phyloP scores from a whole-genome alignment of 2,329 filamentous ascomycete genomes.

The Pyrenophora seminiperda region DNA sequence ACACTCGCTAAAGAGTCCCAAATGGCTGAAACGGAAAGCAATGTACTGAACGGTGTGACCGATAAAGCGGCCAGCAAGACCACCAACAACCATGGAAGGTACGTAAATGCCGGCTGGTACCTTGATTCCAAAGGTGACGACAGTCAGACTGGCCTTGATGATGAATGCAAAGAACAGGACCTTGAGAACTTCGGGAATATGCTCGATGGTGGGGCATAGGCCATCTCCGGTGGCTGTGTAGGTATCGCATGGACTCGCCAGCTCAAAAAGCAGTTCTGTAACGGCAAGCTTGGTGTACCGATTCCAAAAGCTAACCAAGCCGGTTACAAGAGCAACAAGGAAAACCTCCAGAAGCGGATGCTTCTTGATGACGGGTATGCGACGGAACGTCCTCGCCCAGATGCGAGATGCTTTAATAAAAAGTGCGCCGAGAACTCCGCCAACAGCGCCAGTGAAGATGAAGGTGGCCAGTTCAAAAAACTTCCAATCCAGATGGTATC shows the following conservation, averaged over 20 bases:
- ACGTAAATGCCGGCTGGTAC: slow-evolving; percentile 97
- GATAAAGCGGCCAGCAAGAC: slow-evolving; percentile 84
- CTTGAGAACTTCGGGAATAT: slow-evolving; percentile 77
- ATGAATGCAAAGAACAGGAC: slow-evolving; percentile 79
- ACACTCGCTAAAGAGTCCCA: slow-evolving; percentile 76
- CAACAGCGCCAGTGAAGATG: slow-evolving; percentile 81
- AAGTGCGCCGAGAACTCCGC: slow-evolving; percentile 81
- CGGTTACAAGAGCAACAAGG: slow-evolving; percentile 83
- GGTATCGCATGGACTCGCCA: slow-evolving; percentile 84
- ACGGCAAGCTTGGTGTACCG: slow-evolving; percentile 86
- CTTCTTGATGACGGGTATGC: slow-evolving; percentile 77
- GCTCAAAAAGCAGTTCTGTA: slow-evolving; percentile 85
- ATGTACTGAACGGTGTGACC: slow-evolving; percentile 85
- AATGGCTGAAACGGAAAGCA: slow-evolving; percentile 73
- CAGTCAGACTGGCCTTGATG: slow-evolving; percentile 86
- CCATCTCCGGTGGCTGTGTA: slow-evolving; percentile 71
- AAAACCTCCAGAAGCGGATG: slow-evolving; percentile 87
- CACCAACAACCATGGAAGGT: slow-evolving; percentile 97
- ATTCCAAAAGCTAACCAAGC: slow-evolving; percentile 91
- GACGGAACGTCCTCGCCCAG: slow-evolving; percentile 89
- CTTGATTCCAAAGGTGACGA: slow-evolving; percentile 94
- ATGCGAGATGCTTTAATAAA: slow-evolving; percentile 95
- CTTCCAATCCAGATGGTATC: slow-evolving; percentile 89
- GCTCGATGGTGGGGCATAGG: slow-evolving; percentile 75
- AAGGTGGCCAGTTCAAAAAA: slow-evolving; percentile 89